Conservation (phyloP, 2,329 filamentous ascomycete species). For the Alternaria hordeiaustralica region DNA sequence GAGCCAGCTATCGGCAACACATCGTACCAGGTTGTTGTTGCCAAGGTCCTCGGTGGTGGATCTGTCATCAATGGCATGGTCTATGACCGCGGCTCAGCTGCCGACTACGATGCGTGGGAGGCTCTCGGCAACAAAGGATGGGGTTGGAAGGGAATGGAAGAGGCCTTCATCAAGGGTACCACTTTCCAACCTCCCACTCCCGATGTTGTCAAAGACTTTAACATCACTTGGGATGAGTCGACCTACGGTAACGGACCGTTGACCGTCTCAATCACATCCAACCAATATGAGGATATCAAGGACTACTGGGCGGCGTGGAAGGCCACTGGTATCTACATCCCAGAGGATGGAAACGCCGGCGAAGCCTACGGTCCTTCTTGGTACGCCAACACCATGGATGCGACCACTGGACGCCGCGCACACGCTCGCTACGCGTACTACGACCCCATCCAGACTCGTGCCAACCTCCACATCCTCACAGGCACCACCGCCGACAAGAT, state of each 20-base stretch:
- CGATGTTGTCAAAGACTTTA: slow-evolving; percentile 25
- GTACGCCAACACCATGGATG: slow-evolving; percentile 39
- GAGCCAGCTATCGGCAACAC: slow-evolving; percentile 29
- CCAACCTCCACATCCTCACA: slow-evolving; percentile 36
- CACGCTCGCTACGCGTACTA: slow-evolving; percentile 40
- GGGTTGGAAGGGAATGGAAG: slow-evolving; percentile 59
- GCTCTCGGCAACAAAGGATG: slow-evolving; percentile 65
- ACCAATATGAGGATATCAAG: slow-evolving; percentile 37
- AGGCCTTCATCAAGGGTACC: slow-evolving; percentile 37
- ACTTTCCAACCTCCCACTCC: slow-evolving; percentile 33
- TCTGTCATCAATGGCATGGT: slow-evolving; percentile 48
- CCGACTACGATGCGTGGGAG: slow-evolving; percentile 61
- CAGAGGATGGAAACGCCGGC: slow-evolving; percentile 32
- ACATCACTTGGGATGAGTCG: slow-evolving; percentile 37
- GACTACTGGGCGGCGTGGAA: slow-evolving; percentile 35
- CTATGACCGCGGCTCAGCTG: slow-evolving; percentile 42
- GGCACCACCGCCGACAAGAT: slow-evolving; percentile 28
- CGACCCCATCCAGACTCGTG: slow-evolving; percentile 32
- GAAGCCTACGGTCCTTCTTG: slow-evolving; percentile 31
- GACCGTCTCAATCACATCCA: slow-evolving; percentile 32
- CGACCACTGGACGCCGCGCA: slow-evolving; percentile 28
- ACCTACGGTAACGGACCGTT: slow-evolving; percentile 35
- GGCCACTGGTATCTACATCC: slow-evolving; percentile 21
- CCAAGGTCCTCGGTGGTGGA: slow-evolving; percentile 37
- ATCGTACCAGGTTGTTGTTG: slow-evolving; percentile 30